Percentiles rank a stretch among this genome's conserved stretches.
Evolutionary conservation across 2,329 filamentous ascomycete species (phyloP).

Genomic region (Thyridium curvatum): DNA sequence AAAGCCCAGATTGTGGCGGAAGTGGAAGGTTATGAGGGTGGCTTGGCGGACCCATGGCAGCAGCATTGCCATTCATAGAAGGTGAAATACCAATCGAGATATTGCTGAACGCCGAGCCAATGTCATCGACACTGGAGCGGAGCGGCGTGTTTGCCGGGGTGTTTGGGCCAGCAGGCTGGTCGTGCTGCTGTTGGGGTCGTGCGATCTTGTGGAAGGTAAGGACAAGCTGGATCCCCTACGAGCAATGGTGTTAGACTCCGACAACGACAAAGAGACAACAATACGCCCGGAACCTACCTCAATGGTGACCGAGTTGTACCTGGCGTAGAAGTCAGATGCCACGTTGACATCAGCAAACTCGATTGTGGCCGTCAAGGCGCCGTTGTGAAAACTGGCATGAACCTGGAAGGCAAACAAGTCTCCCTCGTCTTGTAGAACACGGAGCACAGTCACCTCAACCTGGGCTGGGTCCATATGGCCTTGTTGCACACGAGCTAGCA

Average conservation of each 20-base stretch:
- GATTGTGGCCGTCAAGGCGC: slow-evolving; percentile 38
- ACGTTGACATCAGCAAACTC: slow-evolving; percentile 46
- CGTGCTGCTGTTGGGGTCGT: slow-evolving; percentile 1
- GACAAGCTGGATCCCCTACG: slow-evolving; percentile 4
- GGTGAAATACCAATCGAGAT: too few relatives aligned
- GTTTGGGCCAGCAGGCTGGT: neutral
- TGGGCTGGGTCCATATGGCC: slow-evolving; percentile 4
- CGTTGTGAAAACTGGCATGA: slow-evolving; percentile 30
- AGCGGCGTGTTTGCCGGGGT: neutral
- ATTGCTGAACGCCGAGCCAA: too few relatives aligned
- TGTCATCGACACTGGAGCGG: too few relatives aligned
- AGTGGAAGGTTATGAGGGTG: too few relatives aligned
- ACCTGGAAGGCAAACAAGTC: slow-evolving; percentile 46
- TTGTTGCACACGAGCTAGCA: slow-evolving; percentile 35
- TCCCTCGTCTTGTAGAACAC: slow-evolving; percentile 38
- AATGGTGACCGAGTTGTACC: slow-evolving; percentile 29
- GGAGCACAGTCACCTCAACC: slow-evolving; percentile 31
- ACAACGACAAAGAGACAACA: neutral
- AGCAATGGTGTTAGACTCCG: neutral
- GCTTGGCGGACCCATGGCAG: too few relatives aligned
- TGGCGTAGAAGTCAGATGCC: slow-evolving; percentile 31
- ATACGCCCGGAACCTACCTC: slow-evolving; percentile 21
- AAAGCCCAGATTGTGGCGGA: too few relatives aligned
- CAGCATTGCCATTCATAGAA: too few relatives aligned
- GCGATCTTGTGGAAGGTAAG: slow-evolving; percentile 5